A percentile compares a stretch with the other conserved stretches of the same genome.
Evolutionary conservation across 2,329 filamentous ascomycete genomes (phyloP).

Genomic region (Fusarium sacchari): DNA sequence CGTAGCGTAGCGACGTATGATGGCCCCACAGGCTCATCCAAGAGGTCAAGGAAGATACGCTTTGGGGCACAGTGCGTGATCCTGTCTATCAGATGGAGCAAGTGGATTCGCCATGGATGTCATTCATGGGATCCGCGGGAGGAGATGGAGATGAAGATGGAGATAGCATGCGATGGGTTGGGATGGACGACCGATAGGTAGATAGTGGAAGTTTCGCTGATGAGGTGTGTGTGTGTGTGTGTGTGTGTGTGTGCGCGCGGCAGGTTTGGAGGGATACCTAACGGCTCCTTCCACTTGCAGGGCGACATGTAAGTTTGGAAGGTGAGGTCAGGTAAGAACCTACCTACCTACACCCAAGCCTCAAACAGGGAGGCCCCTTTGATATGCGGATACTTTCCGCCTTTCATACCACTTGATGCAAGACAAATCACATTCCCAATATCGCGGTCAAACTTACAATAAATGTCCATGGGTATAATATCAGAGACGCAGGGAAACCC

Average conservation of each 20-base stretch:
- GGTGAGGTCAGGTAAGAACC: not conserved
- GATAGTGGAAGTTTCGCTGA: slow-evolving; percentile 14
- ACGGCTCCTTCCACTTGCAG: slow-evolving; percentile 9
- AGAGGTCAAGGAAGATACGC: slow-evolving; percentile 1
- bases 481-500: not conserved
- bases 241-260: not conserved
- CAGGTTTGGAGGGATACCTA: not conserved
- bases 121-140: slow-evolving; percentile 29
- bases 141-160: slow-evolving; percentile 25
- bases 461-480: not conserved
- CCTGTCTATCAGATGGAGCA: slow-evolving; percentile 4
- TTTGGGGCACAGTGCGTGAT: slow-evolving; percentile 12
- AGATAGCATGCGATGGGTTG: slow-evolving; percentile 10
- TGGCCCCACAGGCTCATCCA: slow-evolving; percentile 16
- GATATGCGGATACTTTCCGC: not conserved
- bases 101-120: slow-evolving; percentile 30
- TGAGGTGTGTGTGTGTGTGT: not conserved
- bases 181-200: slow-evolving; percentile 2
- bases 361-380: not conserved
- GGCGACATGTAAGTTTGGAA: not conserved
- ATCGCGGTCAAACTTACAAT: not conserved
- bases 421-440: not conserved
- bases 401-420: not conserved
- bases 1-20: slow-evolving; percentile 7
- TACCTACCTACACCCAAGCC: not conserved